phyloP scores from a whole-genome alignment of 805 yeast genomes.

The Pichia ethanolica region DNA sequence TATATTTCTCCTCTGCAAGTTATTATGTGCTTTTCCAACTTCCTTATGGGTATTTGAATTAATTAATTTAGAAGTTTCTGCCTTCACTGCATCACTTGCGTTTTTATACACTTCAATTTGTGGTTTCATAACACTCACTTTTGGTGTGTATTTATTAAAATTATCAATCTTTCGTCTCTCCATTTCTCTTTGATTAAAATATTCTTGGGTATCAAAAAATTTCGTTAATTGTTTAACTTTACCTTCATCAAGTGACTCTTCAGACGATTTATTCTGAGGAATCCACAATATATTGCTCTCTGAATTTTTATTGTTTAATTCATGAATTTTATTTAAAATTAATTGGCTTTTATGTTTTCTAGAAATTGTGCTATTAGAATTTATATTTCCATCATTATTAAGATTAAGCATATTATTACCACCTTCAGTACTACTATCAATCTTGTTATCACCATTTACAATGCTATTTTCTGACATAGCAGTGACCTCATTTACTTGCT shows the following conservation, averaged over 20 bases:
- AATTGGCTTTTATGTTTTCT: slow-evolving; percentile 18
- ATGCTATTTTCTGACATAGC: no score
- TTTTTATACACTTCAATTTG: slow-evolving; percentile 86
- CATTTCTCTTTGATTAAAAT: slow-evolving; percentile 73
- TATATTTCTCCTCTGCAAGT: no score
- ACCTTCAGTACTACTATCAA: no score
- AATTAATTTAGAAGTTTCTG: slow-evolving; percentile 1
- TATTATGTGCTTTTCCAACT: no score
- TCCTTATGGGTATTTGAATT: no score
- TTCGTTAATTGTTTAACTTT: slow-evolving; percentile 61
- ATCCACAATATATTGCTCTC: slow-evolving; percentile 15
- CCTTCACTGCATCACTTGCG: slow-evolving; percentile 72
- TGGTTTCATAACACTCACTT: slow-evolving; percentile 71
- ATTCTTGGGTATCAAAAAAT: slow-evolving; percentile 73
- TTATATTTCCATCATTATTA: slow-evolving; percentile 5
- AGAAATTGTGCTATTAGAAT: slow-evolving; percentile 6
- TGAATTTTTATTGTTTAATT: slow-evolving; percentile 11
- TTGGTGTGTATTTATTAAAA: slow-evolving; percentile 56
- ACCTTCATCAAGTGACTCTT: slow-evolving; percentile 21
- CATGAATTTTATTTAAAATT: slow-evolving; percentile 10
- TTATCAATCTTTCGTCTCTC: slow-evolving; percentile 59
- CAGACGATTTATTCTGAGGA: slow-evolving; percentile 13
- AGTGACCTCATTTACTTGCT: no score
- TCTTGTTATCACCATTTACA: no score
- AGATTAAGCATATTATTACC: no score